Evolutionary conservation across 75 land plant genomes (phyloP).

Genomic region (Sequoia sempervirens): DNA sequence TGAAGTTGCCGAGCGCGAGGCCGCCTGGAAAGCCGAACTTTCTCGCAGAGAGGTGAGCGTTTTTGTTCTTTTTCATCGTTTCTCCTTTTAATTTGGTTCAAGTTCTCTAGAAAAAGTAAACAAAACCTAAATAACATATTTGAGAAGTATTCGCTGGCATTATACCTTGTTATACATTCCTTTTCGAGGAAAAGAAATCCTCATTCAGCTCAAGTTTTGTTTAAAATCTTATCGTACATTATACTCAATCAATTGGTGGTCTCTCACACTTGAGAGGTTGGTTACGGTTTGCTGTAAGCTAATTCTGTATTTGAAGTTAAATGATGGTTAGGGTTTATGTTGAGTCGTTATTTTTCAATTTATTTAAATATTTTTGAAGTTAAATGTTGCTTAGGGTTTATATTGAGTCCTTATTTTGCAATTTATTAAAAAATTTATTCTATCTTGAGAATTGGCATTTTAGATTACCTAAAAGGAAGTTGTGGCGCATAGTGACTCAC

Average conservation of each 20-base stretch:
- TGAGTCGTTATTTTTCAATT: background rate
- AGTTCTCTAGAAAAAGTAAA: background rate
- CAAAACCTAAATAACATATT: background rate
- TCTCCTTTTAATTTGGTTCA: background rate
- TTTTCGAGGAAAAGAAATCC: background rate
- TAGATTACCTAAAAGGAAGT: background rate
- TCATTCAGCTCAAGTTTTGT: background rate
- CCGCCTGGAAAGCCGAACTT: conserved; percentile 99
- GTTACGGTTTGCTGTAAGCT: background rate
- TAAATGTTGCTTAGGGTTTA: background rate
- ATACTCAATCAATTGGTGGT: background rate
- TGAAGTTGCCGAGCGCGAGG: conserved; percentile 96
- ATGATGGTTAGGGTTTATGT: background rate
- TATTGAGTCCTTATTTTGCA: too few relatives aligned
- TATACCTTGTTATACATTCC: background rate
- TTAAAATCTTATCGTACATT: background rate
- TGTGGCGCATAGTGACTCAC: background rate
- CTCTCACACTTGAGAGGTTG: background rate
- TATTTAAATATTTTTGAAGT: too few relatives aligned
- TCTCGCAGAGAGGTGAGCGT: conserved; percentile 77
- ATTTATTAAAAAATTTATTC: too few relatives aligned
- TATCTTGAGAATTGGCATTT: background rate
- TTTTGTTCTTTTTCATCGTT: conserved; percentile 1
- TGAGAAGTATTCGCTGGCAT: background rate
- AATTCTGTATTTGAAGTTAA: background rate